A percentile compares a stretch with the other conserved stretches of the same genome.
Evolutionary conservation across 345 rosid species (phyloP).

Genomic region (Carallia brachiata): DNA sequence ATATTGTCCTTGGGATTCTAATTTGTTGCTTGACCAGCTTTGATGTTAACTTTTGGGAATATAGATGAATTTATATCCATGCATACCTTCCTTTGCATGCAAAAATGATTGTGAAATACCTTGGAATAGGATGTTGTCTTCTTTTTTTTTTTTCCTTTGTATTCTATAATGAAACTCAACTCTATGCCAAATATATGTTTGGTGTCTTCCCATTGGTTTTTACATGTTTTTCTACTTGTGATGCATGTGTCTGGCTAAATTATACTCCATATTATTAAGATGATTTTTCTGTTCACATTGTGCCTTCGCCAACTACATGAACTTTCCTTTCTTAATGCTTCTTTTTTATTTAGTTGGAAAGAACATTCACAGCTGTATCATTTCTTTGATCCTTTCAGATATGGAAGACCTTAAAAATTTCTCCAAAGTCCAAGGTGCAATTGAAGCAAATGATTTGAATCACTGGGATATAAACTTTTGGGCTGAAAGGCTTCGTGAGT

Average conservation of each 20-base stretch:
- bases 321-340: slow-evolving; percentile 2
- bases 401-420: slow-evolving; percentile 73
- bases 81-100: too few species aligned
- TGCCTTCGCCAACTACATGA: neutral
- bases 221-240: neutral
- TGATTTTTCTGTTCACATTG: neutral
- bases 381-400: slow-evolving; percentile 39
- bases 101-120: too few species aligned
- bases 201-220: neutral
- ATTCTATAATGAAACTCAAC: neutral
- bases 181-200: neutral
- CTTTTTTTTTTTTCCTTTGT: neutral
- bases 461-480: slow-evolving; percentile 89
- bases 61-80: neutral
- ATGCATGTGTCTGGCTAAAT: slow-evolving; percentile 4
- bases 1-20: neutral
- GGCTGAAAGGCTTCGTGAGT: slow-evolving; percentile 97
- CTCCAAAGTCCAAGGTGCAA: slow-evolving; percentile 69
- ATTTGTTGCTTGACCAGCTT: too few species aligned
- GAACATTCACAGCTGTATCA: neutral
- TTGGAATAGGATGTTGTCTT: too few species aligned
- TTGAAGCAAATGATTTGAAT: slow-evolving; percentile 64
- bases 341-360: neutral
- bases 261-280: neutral
- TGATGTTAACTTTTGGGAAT: too few species aligned